Evolutionary conservation across 371 early-diverging fungal genomes (phyloP).

Genomic region (Lichtheimia ornata): DNA sequence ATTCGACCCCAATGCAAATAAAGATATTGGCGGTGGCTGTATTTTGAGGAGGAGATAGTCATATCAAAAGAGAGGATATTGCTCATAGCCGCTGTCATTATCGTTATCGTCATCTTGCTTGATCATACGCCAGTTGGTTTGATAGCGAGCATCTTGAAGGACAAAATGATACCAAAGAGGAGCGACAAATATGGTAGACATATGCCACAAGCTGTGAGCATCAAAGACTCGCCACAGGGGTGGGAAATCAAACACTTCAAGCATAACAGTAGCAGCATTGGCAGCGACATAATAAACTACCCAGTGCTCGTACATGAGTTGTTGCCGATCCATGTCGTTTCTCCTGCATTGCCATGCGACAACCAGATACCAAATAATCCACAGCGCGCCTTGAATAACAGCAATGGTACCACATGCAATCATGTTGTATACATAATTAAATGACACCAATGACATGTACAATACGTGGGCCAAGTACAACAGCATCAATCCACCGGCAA

Average conservation of each 20-base stretch:
- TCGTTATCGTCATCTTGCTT: background rate
- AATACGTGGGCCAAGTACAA: conserved; percentile 67
- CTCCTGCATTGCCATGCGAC: background rate
- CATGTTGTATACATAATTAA: conserved; percentile 96
- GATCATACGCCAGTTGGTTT: background rate
- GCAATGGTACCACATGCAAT: conserved; percentile 77
- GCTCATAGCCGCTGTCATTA: background rate
- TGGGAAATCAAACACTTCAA: conserved; percentile 95
- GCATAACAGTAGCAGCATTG: conserved; percentile 62
- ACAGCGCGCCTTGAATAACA: conserved; percentile 63
- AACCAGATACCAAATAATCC: conserved; percentile 55
- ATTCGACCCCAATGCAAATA: too few species aligned
- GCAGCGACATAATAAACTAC: background rate
- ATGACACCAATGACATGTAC: conserved; percentile 65
- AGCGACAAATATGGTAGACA: conserved; percentile 82
- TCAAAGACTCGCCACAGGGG: conserved; percentile 81
- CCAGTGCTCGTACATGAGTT: conserved; percentile 2
- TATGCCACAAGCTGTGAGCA: conserved; percentile 97
- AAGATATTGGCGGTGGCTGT: too few species aligned
- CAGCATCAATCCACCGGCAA: conserved; percentile 22
- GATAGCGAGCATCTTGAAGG: conserved; percentile 19
- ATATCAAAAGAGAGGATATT: background rate
- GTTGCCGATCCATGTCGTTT: background rate
- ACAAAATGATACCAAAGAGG: conserved; percentile 81
- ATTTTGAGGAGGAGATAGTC: too few species aligned